Conservation (phyloP, 2,329 filamentous ascomycete species). For the Ascocoryne sarcoides region DNA sequence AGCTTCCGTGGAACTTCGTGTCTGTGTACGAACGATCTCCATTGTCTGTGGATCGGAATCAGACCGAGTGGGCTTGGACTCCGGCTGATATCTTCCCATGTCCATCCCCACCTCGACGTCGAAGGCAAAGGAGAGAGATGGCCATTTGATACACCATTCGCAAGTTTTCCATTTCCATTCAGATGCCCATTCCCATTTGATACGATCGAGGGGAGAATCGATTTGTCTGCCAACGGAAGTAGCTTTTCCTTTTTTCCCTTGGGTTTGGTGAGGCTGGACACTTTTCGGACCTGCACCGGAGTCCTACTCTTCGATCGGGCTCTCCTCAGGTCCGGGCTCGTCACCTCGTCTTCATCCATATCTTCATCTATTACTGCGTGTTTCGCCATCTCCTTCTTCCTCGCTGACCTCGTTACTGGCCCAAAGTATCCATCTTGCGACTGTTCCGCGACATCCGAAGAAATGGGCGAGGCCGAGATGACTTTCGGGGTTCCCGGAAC, state of each 20-base stretch:
- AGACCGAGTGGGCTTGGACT: constrained; percentile 88
- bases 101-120: constrained; percentile 48
- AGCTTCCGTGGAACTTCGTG: constrained; percentile 94
- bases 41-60: constrained; percentile 90
- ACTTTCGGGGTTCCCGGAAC: constrained; percentile 76
- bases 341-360: constrained; percentile 33
- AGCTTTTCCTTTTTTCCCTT: constrained; percentile 30
- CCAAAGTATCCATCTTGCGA: constrained; percentile 57
- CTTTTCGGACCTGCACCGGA: constrained; percentile 35
- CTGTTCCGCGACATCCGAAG: constrained; percentile 45
- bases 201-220: constrained; percentile 11
- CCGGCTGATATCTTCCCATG: constrained; percentile 80
- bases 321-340: constrained; percentile 22
- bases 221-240: constrained; percentile 14
- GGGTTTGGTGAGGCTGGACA: constrained; percentile 44
- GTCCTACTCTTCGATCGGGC: constrained; percentile 27
- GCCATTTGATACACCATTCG: constrained; percentile 41
- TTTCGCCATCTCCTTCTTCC: constrained; percentile 48
- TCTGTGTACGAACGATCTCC: constrained; percentile 85
- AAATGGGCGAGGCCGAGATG: constrained; percentile 79
- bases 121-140: constrained; percentile 58
- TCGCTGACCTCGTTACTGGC: constrained; percentile 68
- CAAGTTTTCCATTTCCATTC: neutral
- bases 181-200: constrained; percentile 31
- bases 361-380: constrained; percentile 54